A percentile compares a stretch with the other conserved stretches of the same genome.
Evolutionary conservation across 768 basidiomycete genomes (phyloP).

Genomic region (Suillus variegatus): DNA sequence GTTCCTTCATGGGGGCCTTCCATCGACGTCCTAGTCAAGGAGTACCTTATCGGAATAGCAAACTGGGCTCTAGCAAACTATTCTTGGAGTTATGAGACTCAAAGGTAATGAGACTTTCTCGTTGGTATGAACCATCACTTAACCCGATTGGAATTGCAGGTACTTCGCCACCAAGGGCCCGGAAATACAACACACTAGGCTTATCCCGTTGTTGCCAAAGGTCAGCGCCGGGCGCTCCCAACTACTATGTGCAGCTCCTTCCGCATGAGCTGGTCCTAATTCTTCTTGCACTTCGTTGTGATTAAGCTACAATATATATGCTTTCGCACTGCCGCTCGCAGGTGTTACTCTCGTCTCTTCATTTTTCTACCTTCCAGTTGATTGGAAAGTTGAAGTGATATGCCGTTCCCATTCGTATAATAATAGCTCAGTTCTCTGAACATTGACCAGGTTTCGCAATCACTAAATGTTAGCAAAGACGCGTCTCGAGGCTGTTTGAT

Average conservation of each 20-base stretch:
- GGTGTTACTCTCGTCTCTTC: background rate
- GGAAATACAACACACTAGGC: conserved; percentile 23
- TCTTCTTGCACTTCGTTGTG: background rate
- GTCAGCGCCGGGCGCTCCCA: too few species aligned
- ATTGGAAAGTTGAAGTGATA: background rate
- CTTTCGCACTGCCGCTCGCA: too few species aligned
- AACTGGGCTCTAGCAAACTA: conserved; percentile 26
- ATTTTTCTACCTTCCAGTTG: background rate
- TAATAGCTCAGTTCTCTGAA: background rate
- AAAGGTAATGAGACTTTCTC: background rate
- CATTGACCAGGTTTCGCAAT: background rate
- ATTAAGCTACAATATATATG: too few species aligned
- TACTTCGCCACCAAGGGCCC: conserved; percentile 29
- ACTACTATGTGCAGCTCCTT: too few species aligned
- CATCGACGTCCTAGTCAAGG: conserved; percentile 24
- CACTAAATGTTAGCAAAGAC: background rate
- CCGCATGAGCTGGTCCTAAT: too few species aligned
- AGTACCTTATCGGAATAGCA: conserved; percentile 26
- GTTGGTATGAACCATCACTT: background rate
- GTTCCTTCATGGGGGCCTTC: conserved; percentile 30
- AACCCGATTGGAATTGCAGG: background rate
- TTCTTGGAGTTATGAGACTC: conserved; percentile 32
- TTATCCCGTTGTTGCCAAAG: conserved; percentile 9
- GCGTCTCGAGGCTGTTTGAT: background rate
- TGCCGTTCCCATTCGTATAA: background rate